phyloP scores from a whole-genome alignment of 768 basidiomycete species.

The Clavaria fumosa region DNA sequence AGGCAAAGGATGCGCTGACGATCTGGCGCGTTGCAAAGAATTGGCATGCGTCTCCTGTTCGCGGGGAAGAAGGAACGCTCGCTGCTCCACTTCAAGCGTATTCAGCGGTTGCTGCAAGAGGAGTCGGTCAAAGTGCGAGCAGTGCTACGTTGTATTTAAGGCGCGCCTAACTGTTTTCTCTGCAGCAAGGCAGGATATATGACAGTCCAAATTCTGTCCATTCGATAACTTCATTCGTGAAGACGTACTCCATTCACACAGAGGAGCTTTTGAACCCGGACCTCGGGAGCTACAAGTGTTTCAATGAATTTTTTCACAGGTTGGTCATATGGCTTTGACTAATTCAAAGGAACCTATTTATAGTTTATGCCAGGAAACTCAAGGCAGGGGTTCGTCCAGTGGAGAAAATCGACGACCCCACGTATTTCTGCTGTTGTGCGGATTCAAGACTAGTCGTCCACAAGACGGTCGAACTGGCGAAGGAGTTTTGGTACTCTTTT shows the following conservation, averaged over 20 bases:
- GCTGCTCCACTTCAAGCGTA: conserved; percentile 29
- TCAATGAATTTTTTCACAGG: conserved; percentile 72
- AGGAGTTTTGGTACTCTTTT: conserved; percentile 44
- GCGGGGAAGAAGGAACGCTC: conserved; percentile 36
- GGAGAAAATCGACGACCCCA: conserved; percentile 33
- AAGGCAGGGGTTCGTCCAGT: conserved; percentile 46
- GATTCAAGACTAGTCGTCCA: conserved; percentile 67
- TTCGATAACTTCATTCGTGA: conserved; percentile 40
- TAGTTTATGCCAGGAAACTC: conserved; percentile 27
- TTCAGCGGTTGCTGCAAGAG: conserved; percentile 36
- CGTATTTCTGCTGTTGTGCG: conserved; percentile 46
- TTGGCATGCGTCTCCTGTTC: conserved; percentile 70
- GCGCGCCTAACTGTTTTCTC: background rate
- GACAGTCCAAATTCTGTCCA: conserved; percentile 34
- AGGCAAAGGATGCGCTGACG: no score
- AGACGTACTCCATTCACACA: conserved; percentile 36
- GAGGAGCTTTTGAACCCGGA: conserved; percentile 53
- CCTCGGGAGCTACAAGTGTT: conserved; percentile 41
- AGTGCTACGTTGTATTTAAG: background rate
- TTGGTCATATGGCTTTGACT: conserved; percentile 6
- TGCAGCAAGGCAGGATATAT: conserved; percentile 39
- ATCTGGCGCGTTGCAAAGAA: conserved; percentile 16
- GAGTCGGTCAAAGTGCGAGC: conserved; percentile 35
- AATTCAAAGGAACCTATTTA: conserved; percentile 1
- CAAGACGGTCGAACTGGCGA: conserved; percentile 37